Base-by-base conservation (phyloP, 495 filamentous ascomycete species). In the Viridothelium virens region DNA sequence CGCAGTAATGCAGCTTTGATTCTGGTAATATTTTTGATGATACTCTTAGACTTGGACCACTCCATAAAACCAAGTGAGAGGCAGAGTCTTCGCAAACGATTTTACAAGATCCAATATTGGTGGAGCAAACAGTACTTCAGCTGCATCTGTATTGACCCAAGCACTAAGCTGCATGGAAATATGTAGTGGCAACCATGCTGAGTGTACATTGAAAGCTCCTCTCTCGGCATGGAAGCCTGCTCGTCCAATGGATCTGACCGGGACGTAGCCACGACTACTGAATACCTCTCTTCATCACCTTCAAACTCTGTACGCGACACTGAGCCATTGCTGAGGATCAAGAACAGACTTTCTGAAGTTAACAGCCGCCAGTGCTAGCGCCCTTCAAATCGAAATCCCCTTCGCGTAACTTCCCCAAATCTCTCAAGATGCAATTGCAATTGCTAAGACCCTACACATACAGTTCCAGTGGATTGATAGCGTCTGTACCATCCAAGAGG, bases 391-490 rank as follows among this genome's bases (percentile, higher is more conserved):
- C 7, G 37, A 33, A 3, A 63, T 69, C 25, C 0, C 31, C 1
- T 56, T 62, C n/a, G 10, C 39, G 1, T 4, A 2, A 1, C 56
- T 71, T 5, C 70, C 70, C 2, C 18, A 44, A 16, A 67, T 65
- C 18, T 66, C 69, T 38, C 10, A 61, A 46, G 67, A 71, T 39
- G 70, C 70, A 2, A 62, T 69, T n/a, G 56, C 7, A 6, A 63
- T 69, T 10, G 46, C 68, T 4, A 56, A 56, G 12, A 33, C 14
- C 36, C 65, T 70, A 4, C 61, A 63, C n/a, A 18, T 70, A 14
- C 31, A 36, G 31, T 68, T 70, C 46, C n/a, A 70, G 2, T 72
- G 70, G 70, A 68, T 72, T 14, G 70, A 71, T 46, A 38, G 67
- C 10, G 62, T 71, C 12, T 71, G 70, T 41, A 71, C 69, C 31